phyloP scores from a whole-genome alignment of 1,284 basidiomycete species.

The Melampsora abietis-canadensis region DNA sequence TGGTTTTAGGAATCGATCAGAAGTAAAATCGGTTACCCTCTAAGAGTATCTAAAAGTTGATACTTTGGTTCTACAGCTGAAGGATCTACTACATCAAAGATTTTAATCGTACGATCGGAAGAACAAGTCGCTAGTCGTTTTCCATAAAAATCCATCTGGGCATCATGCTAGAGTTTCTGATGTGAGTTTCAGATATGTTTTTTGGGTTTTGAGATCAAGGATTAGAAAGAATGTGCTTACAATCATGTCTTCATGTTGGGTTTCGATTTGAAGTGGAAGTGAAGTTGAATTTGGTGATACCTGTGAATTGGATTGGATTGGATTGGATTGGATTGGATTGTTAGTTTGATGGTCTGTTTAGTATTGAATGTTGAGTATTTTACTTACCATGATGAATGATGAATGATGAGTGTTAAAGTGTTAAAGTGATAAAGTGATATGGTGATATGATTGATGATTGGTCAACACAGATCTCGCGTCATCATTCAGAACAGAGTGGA shows the following conservation, averaged over 20 bases:
- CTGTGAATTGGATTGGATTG: not conserved
- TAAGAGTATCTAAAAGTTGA: slow-evolving; percentile 62
- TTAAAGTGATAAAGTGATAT: too few relatives aligned
- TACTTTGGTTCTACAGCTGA: slow-evolving; percentile 62
- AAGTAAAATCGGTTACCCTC: slow-evolving; percentile 64
- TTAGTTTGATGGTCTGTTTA: not conserved
- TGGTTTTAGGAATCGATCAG: too few relatives aligned
- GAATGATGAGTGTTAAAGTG: too few relatives aligned
- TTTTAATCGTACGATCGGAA: slow-evolving; percentile 88
- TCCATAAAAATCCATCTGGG: slow-evolving; percentile 95
- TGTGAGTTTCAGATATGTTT: not conserved
- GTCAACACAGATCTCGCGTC: too few relatives aligned
- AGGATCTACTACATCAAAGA: slow-evolving; percentile 90
- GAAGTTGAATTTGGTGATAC: slow-evolving; percentile 16
- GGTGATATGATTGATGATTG: too few relatives aligned
- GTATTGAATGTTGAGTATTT: not conserved
- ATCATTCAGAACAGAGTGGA: too few relatives aligned
- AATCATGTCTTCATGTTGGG: slow-evolving; percentile 91
- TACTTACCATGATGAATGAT: too few relatives aligned
- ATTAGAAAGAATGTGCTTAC: slow-evolving; percentile 58
- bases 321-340: too few relatives aligned
- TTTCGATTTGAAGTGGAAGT: slow-evolving; percentile 62
- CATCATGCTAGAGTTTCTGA: slow-evolving; percentile 71
- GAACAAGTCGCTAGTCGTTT: slow-evolving; percentile 94
- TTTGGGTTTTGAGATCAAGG: not conserved